Evolutionary conservation across 2,329 filamentous ascomycete genomes (phyloP).

Genomic region (Graphilbum fragrans): DNA sequence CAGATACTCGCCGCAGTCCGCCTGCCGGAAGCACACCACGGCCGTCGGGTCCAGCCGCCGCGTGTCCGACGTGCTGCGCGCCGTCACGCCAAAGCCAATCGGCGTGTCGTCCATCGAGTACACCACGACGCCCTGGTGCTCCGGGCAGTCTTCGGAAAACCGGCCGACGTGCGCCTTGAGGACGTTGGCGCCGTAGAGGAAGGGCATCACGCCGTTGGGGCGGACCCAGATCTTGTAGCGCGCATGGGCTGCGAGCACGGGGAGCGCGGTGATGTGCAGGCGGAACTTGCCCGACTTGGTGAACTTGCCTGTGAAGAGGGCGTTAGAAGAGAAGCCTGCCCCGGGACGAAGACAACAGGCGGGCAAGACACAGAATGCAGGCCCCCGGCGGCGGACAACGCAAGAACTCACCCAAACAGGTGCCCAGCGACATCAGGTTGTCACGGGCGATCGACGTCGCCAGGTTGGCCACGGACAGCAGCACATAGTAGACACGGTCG

Average conservation of each 20-base stretch:
- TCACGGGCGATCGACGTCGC: conserved; percentile 76
- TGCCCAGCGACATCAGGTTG: conserved; percentile 76
- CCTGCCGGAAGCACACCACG: conserved; percentile 80
- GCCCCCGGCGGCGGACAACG: no score
- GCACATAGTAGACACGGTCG: conserved; percentile 82
- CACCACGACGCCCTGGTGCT: conserved; percentile 85
- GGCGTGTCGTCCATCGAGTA: conserved; percentile 87
- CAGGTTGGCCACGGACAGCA: conserved; percentile 79
- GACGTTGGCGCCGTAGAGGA: conserved; percentile 85
- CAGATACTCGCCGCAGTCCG: conserved; percentile 89
- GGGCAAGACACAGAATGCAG: no score
- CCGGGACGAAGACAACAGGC: background rate
- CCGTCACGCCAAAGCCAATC: conserved; percentile 86
- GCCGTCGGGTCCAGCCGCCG: conserved; percentile 80
- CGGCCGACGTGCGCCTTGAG: conserved; percentile 60
- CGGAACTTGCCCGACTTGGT: conserved; percentile 95
- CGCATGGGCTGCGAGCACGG: conserved; percentile 80
- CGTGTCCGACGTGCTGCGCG: conserved; percentile 74
- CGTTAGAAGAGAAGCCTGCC: background rate
- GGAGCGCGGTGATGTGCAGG: conserved; percentile 78
- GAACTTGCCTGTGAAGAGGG: conserved; percentile 65
- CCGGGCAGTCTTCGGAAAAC: conserved; percentile 84
- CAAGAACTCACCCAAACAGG: conserved; percentile 50
- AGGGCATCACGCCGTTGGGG: conserved; percentile 93
- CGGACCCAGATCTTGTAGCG: conserved; percentile 97